phyloP scores from a whole-genome alignment of 2,329 filamentous ascomycete species.

The Apiospora malaysiana region DNA sequence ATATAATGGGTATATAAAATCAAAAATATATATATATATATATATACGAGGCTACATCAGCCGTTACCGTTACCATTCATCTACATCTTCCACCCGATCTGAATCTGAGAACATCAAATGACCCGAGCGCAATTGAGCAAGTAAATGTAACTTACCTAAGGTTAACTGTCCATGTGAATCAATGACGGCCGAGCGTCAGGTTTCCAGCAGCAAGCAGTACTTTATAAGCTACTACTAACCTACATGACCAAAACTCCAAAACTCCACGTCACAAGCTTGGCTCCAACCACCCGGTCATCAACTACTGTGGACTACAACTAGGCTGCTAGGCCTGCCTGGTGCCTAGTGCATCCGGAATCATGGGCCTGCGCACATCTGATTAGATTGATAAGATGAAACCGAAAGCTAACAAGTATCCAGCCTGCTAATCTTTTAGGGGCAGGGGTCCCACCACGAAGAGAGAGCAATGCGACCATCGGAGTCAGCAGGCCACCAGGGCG shows the following conservation, averaged over 20 bases:
- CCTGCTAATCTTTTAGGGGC: background rate
- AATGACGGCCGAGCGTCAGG: background rate
- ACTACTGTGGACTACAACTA: too few species aligned
- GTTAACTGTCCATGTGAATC: too few species aligned
- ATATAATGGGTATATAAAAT: background rate
- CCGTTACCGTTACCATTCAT: background rate
- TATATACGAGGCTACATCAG: background rate
- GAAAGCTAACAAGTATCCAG: background rate
- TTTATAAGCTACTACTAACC: too few species aligned
- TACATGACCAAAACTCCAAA: too few species aligned
- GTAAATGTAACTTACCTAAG: too few species aligned
- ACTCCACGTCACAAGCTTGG: background rate
- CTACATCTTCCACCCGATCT: background rate
- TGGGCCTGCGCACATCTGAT: background rate
- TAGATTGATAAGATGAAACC: conserved; percentile 18
- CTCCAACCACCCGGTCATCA: background rate
- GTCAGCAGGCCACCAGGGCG: too few species aligned
- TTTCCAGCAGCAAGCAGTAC: background rate
- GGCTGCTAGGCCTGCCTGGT: background rate
- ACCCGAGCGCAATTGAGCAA: background rate
- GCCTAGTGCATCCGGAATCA: background rate
- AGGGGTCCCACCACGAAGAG: background rate
- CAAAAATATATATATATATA: background rate
- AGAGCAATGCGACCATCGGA: background rate
- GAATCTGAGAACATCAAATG: background rate